Evolutionary conservation across 805 yeast genomes (phyloP).

Genomic region (Yarrowia yakushimensis): DNA sequence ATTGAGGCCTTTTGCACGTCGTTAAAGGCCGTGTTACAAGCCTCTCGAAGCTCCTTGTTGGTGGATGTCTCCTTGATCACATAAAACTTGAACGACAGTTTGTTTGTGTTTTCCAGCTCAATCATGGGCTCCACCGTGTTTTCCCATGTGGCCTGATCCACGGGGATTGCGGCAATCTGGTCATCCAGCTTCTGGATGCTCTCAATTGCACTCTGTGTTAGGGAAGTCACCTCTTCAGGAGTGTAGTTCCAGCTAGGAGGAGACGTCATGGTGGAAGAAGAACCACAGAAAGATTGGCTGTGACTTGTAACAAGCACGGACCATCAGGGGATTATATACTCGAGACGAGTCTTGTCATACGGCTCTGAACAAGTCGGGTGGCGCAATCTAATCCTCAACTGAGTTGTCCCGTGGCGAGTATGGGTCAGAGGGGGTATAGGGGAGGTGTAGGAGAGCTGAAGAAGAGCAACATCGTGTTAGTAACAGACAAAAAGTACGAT

Average conservation of each 20-base stretch:
- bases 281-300: slow-evolving; percentile 8
- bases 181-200: slow-evolving; percentile 50
- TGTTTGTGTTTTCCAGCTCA: slow-evolving; percentile 48
- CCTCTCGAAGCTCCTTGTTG: slow-evolving; percentile 61
- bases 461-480: too few species aligned
- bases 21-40: slow-evolving; percentile 62
- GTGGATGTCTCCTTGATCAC: slow-evolving; percentile 73
- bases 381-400: background rate
- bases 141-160: slow-evolving; percentile 54
- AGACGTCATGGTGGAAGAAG: slow-evolving; percentile 3
- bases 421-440: too few species aligned
- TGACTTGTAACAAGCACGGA: slow-evolving; percentile 5
- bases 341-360: background rate
- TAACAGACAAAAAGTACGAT: too few species aligned
- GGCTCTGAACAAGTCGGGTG: background rate
- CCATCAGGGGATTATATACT: background rate
- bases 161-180: slow-evolving; percentile 43
- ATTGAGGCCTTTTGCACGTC: slow-evolving; percentile 54
- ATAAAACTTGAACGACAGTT: slow-evolving; percentile 49
- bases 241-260: slow-evolving; percentile 59
- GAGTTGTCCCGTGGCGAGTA: background rate
- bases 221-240: slow-evolving; percentile 46
- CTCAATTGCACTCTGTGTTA: slow-evolving; percentile 46
- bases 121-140: slow-evolving; percentile 54
- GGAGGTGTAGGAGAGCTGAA: too few species aligned